Percentiles rank a stretch among this genome's conserved stretches.
Conservation (phyloP, 371 early-diverging fungal genomes). For the Mortierella sp. region DNA sequence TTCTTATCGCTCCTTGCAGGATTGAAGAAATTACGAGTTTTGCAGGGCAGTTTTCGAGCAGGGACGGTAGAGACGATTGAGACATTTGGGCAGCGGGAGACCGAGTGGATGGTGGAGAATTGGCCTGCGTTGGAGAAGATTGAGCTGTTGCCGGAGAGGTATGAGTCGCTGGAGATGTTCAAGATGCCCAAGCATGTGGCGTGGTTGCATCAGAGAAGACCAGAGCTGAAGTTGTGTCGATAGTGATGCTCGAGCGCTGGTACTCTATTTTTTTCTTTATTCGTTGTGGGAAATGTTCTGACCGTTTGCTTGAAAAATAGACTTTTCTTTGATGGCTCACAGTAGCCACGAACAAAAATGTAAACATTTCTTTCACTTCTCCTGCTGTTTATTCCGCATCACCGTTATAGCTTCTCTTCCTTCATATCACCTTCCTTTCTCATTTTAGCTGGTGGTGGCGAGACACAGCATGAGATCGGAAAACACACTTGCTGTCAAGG, state of each 20-base stretch:
- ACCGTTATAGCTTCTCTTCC: too few species aligned
- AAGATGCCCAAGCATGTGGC: neutral
- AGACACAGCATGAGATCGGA: too few species aligned
- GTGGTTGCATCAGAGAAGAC: neutral
- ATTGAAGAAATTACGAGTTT: neutral
- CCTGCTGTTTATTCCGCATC: too few species aligned
- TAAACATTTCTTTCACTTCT: too few species aligned
- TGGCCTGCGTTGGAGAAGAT: neutral
- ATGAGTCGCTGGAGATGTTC: neutral
- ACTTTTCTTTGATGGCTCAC: too few species aligned
- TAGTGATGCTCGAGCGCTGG: neutral
- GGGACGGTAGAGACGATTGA: neutral
- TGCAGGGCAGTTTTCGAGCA: neutral
- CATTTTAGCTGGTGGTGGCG: neutral
- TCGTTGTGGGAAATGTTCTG: too few species aligned
- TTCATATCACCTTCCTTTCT: neutral
- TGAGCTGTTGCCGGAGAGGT: neutral
- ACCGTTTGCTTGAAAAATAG: too few species aligned
- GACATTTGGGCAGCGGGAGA: neutral
- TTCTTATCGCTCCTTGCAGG: neutral
- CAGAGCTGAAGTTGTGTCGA: neutral
- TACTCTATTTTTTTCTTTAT: too few species aligned
- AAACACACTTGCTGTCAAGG: too few species aligned
- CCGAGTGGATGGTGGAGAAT: neutral
- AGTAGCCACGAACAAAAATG: too few species aligned